phyloP scores from a whole-genome alignment of 2,329 filamentous ascomycete species.

The Pseudogymnoascus sp. region DNA sequence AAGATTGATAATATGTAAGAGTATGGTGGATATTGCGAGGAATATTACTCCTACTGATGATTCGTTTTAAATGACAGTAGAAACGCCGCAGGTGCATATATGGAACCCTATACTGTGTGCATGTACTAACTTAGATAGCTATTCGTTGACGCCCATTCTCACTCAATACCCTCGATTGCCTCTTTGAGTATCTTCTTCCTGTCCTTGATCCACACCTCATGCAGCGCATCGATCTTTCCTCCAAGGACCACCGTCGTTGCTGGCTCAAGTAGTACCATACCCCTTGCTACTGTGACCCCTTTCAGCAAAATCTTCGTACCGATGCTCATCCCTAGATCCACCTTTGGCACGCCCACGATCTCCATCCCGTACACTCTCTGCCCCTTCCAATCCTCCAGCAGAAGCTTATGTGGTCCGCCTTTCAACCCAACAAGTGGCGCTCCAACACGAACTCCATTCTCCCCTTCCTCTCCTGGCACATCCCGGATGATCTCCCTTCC shows the following conservation, averaged over 20 bases:
- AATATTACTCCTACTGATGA: neutral
- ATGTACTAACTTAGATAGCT: neutral
- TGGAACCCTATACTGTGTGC: neutral
- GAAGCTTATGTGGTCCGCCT: slow-evolving; percentile 63
- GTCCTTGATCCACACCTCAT: slow-evolving; percentile 68
- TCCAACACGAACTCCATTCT: slow-evolving; percentile 13
- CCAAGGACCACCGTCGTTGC: slow-evolving; percentile 65
- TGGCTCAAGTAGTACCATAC: slow-evolving; percentile 71
- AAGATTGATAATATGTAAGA: neutral
- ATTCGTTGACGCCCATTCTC: neutral
- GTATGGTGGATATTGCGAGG: neutral
- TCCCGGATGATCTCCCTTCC: slow-evolving; percentile 79
- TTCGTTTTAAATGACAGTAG: neutral
- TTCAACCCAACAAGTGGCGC: neutral
- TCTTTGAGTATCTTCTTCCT: slow-evolving; percentile 63
- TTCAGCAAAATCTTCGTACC: slow-evolving; percentile 75
- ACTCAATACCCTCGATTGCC: slow-evolving; percentile 37
- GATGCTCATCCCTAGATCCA: slow-evolving; percentile 63
- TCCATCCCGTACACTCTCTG: slow-evolving; percentile 67
- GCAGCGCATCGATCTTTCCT: slow-evolving; percentile 75
- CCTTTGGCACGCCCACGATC: slow-evolving; percentile 54
- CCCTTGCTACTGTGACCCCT: slow-evolving; percentile 63
- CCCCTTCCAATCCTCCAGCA: slow-evolving; percentile 73
- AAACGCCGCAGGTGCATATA: neutral
- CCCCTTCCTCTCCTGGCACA: slow-evolving; percentile 42